Evolutionary conservation across 1,139 yeast genomes (phyloP), one percentile per base, ranked within the genome.

Genomic region (Taphrina betulina): DNA sequence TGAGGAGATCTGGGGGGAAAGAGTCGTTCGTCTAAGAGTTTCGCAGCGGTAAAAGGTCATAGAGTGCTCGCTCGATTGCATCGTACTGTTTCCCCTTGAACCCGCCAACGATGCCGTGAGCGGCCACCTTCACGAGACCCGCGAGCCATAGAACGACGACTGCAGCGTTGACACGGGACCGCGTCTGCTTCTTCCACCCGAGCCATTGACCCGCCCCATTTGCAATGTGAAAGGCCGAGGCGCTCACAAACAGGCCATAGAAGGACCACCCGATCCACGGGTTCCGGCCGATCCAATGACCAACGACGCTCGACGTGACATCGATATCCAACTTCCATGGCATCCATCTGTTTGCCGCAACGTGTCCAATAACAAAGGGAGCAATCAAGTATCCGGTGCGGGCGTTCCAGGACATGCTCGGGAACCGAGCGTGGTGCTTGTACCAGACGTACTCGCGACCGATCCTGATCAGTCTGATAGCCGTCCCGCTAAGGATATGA

Each of bases 311-410:
- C 17, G 54, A 22, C 7, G 54, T 50, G 35, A 40, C n/a, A 24
- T 50, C 54, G 17, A 50, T 37, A 24, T 50, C 54, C 31, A 50
- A 16, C 28, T 41, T 42, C 31, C 44, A 23, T 5, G 54, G 54
- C 22, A 50, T 24, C 17, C 31, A 31, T 14, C 54, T 34, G 22
- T 38, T 50, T n/a, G 33, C 36, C 29, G 40, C 31, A 26, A 40
- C 35, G 26, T 50, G 54, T n/a, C 40, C 46, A n/a, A 46, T 41
- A 10, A 50, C 31, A 26, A 50, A 34, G 5, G 54, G 54, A 22
- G 26, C 20, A 7, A 50, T 34, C 10, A 50, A 4, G 41, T 50
- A 50, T 16, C 54, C 54, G 8, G 38, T 42, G 8, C 19, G 36
- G n/a, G 54, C 28, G 19, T 50, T 41, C 54, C 54, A 50, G 23